A percentile compares a stretch with the other conserved stretches of the same genome.
Evolutionary conservation across 73 alveolate species (phyloP).

Genomic region (Tetrahymena malaccensis): DNA sequence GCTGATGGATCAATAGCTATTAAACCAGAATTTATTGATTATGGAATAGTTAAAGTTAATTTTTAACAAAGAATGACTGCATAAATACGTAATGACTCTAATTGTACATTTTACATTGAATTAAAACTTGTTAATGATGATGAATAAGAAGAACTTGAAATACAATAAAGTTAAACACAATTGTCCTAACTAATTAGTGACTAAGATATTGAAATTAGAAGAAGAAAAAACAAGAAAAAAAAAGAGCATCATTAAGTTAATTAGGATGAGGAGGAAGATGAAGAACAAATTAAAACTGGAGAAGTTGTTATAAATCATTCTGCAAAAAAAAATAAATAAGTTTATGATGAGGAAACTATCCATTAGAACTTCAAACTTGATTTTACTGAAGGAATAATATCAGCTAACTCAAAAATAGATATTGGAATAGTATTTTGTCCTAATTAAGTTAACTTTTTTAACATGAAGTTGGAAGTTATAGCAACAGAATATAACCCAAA

Average conservation of each 20-base stretch:
- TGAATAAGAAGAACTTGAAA: background rate
- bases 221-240: conserved; percentile 25
- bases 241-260: background rate
- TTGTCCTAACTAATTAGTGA: conserved; percentile 33
- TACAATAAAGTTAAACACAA: background rate
- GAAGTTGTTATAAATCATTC: conserved; percentile 73
- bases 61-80: conserved; percentile 73
- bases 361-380: background rate
- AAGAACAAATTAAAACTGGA: conserved; percentile 56
- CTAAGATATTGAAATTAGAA: conserved; percentile 42
- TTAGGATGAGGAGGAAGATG: conserved; percentile 32
- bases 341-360: background rate
- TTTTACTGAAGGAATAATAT: conserved; percentile 44
- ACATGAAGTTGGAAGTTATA: conserved; percentile 71
- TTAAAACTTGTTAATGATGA: conserved; percentile 45
- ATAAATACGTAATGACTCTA: conserved; percentile 72
- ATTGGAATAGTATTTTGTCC: conserved; percentile 91
- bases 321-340: background rate
- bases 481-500: conserved; percentile 86
- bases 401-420: conserved; percentile 88
- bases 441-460: conserved; percentile 73
- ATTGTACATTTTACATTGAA: conserved; percentile 87
- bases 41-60: conserved; percentile 92
- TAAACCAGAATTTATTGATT: conserved; percentile 77
- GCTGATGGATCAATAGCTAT: conserved; percentile 85